These are phyloP conservation scores for Claviceps capensis DNA, from an alignment of 2,329 filamentous ascomycete species.

Conservation along the genomic window DNA sequence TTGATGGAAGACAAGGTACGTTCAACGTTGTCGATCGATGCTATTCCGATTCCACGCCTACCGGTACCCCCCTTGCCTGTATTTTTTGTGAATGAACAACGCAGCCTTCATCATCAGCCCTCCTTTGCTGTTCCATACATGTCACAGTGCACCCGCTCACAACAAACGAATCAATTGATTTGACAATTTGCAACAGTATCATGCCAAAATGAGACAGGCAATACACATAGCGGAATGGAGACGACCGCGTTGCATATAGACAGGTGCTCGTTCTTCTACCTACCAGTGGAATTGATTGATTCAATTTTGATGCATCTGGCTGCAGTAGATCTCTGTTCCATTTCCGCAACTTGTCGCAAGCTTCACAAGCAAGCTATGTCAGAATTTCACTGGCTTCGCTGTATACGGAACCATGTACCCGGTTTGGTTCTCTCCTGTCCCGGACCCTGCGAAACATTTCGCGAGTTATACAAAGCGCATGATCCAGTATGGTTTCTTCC, in stretches of 20 bases:
- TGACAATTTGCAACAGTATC: not conserved
- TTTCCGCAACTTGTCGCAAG: constrained; percentile 46
- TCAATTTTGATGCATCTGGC: constrained; percentile 55
- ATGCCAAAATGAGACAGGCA: not conserved
- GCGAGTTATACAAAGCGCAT: constrained; percentile 58
- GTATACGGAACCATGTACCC: constrained; percentile 57
- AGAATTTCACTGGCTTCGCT: constrained; percentile 58
- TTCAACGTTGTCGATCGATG: not conserved
- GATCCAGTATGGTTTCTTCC: constrained; percentile 77
- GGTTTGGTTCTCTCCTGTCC: constrained; percentile 36
- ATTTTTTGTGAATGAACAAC: too few relatives aligned
- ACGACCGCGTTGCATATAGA: not conserved
- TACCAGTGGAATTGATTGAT: constrained; percentile 66
- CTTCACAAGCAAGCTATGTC: constrained; percentile 46
- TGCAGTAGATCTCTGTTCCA: constrained; percentile 45
- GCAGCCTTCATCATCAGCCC: not conserved
- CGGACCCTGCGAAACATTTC: constrained; percentile 49
- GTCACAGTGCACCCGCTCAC: not conserved
- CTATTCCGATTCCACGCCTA: too few relatives aligned
- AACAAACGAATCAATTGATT: not conserved
- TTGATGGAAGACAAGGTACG: not conserved
- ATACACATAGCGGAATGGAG: not conserved
- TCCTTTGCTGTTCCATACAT: not conserved
- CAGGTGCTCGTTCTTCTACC: constrained; percentile 28
- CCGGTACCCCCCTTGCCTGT: too few relatives aligned